These are phyloP conservation scores for Alternaria tenuissima DNA, from an alignment of 2,329 filamentous ascomycete genomes.

Conservation along the genomic window DNA sequence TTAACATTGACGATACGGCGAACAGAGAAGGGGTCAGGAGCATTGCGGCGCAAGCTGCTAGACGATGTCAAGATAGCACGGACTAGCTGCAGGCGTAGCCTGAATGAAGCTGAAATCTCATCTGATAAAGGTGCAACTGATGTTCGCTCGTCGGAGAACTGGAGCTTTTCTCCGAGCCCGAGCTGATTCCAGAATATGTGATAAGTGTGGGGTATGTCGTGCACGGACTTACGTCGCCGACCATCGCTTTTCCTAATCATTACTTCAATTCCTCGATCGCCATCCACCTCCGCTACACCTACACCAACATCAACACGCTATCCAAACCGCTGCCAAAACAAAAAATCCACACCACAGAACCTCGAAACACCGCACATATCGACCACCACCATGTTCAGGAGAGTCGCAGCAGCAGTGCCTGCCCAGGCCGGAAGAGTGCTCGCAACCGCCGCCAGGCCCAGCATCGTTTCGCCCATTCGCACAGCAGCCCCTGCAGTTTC, in stretches of 20 bases:
- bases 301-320: constrained; percentile 27
- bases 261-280: constrained; percentile 29
- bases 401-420: constrained; percentile 63
- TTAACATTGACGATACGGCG: constrained; percentile 12
- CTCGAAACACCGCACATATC: constrained; percentile 24
- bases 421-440: constrained; percentile 61
- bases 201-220: constrained; percentile 34
- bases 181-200: constrained; percentile 13
- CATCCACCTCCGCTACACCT: constrained; percentile 34
- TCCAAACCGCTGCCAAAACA: constrained; percentile 3
- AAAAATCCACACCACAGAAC: neutral
- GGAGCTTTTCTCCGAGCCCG: constrained; percentile 31
- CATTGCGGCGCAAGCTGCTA: constrained; percentile 6
- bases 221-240: constrained; percentile 36
- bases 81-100: neutral
- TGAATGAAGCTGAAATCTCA: constrained; percentile 16
- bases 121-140: constrained; percentile 27
- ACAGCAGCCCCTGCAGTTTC: constrained; percentile 54
- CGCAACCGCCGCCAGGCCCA: constrained; percentile 59
- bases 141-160: constrained; percentile 10
- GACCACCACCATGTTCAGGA: constrained; percentile 62
- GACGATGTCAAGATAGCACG: constrained; percentile 1
- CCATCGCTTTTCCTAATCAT: constrained; percentile 22
- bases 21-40: constrained; percentile 5
- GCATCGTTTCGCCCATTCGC: constrained; percentile 57